Evolutionary conservation across 164 flowering plant species (phyloP).

Genomic region (Nymphaea thermarum): DNA sequence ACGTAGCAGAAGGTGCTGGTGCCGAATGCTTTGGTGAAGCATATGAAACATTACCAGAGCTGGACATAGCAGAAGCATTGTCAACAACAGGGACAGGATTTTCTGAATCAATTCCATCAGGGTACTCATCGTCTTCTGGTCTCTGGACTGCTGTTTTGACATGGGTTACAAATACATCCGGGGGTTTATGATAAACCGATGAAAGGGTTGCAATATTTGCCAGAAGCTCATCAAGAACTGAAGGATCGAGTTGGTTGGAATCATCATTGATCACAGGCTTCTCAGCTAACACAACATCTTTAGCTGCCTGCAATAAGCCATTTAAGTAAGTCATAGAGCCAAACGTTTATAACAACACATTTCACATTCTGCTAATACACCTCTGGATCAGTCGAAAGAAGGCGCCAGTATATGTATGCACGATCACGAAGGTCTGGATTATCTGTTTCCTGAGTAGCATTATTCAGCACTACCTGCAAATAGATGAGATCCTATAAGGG

Average conservation of each 20-base stretch:
- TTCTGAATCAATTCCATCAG: slow-evolving; percentile 72
- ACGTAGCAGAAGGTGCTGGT: slow-evolving; percentile 29
- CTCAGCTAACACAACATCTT: slow-evolving; percentile 98
- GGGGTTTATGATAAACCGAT: slow-evolving; percentile 98
- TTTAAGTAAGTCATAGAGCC: neutral
- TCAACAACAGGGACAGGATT: slow-evolving; percentile 46
- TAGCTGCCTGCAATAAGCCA: slow-evolving; percentile 64
- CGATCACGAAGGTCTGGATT: slow-evolving; percentile 98
- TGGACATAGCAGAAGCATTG: slow-evolving; percentile 42
- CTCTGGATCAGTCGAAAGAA: slow-evolving; percentile 99
- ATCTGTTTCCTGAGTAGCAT: slow-evolving; percentile 98
- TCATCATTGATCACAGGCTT: slow-evolving; percentile 98
- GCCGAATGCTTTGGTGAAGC: slow-evolving; percentile 36
- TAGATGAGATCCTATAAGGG: neutral
- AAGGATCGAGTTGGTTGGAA: slow-evolving; percentile 84
- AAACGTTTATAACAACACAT: no score
- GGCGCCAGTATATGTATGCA: slow-evolving; percentile 99
- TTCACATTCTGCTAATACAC: slow-evolving; percentile 17
- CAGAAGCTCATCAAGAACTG: slow-evolving; percentile 96
- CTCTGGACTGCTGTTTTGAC: slow-evolving; percentile 59
- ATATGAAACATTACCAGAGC: slow-evolving; percentile 32
- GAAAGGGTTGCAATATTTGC: slow-evolving; percentile 92
- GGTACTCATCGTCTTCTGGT: slow-evolving; percentile 90
- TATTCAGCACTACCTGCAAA: slow-evolving; percentile 81
- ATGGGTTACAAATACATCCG: slow-evolving; percentile 91